phyloP scores from a whole-genome alignment of 2,329 filamentous ascomycete species.

The Neonectria punicea region DNA sequence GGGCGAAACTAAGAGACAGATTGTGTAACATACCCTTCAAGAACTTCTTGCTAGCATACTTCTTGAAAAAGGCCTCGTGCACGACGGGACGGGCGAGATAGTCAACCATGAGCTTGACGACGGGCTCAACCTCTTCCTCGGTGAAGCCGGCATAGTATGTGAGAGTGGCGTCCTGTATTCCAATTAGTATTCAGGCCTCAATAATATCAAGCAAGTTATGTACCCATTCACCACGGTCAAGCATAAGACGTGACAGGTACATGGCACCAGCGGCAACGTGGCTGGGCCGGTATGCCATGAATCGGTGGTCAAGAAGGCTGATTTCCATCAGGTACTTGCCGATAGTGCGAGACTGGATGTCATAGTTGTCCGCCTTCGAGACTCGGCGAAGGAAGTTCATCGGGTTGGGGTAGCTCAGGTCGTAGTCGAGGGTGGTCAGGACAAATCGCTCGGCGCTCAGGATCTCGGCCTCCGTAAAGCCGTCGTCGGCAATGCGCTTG shows the following conservation, averaged over 20 bases:
- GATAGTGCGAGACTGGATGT: conserved; percentile 95
- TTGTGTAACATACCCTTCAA: conserved; percentile 81
- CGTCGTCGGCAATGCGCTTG: conserved; percentile 95
- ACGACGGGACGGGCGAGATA: conserved; percentile 90
- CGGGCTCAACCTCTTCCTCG: conserved; percentile 91
- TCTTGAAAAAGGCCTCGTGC: conserved; percentile 99
- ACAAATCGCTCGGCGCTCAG: conserved; percentile 97
- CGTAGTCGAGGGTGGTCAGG: conserved; percentile 90
- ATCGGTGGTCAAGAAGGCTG: conserved; percentile 92
- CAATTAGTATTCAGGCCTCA: conserved; percentile 43
- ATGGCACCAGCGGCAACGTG: conserved; percentile 92
- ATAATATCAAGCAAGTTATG: conserved; percentile 47
- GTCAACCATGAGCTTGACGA: conserved; percentile 94
- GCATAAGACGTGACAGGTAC: conserved; percentile 91
- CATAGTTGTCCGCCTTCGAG: conserved; percentile 99
- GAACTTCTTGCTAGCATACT: conserved; percentile 99
- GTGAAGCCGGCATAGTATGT: conserved; percentile 92
- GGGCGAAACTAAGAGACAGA: background rate
- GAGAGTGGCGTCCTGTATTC: conserved; percentile 78
- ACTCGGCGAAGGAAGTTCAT: conserved; percentile 99
- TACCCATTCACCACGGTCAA: conserved; percentile 93
- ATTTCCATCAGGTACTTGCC: conserved; percentile 99
- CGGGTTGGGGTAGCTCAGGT: conserved; percentile 97
- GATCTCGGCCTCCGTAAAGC: conserved; percentile 94
- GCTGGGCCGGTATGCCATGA: conserved; percentile 89